Evolutionary conservation across 441 rosid genomes (phyloP), one percentile per base, ranked within the genome.

Genomic region (Theobroma grandiflorum): DNA sequence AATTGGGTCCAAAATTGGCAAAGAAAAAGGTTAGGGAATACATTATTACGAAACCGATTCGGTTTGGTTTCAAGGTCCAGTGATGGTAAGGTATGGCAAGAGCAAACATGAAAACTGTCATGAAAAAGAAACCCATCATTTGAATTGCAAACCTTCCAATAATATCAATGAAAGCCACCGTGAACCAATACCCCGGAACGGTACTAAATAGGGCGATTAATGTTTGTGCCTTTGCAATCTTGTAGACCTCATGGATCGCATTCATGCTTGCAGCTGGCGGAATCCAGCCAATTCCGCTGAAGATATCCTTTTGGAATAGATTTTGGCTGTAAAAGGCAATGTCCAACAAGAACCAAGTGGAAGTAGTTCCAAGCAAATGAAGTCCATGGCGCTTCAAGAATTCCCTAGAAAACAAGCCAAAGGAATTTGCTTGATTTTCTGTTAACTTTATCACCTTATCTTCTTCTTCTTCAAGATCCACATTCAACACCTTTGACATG

Each of bases 61-160:
- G 81, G 31, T 91, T 83, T 2, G 80, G 67, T 4, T 62, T 45
- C 22, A 72, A 33, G 10, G 81, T 79, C 90, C 92, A 90, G 74
- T 88, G 89, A 55, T 76, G 0, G 79, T 91, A 89, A 22, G 92
- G 92, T 10, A 91, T 74, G 0, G 94, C 92, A 33, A 91, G 65
- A 14, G 89, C 88, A 11, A 91, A 86, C 92, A 91, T 91, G 77
- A 91, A 91, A 0, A 89, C 87, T 2, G 92, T 84, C 94, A 91
- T 91, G 61, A 89, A 58, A 83, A 87, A 84, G 81, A 91, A 91
- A 42, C 92, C 92, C 86, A 87, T 83, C 40, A 89, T 37, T 31
- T 91, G 94, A 55, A 90, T 89, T 0, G 81, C 66, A 31, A 89
- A 88, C 43, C 91, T 83, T 37, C 94, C 91, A 4, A 89, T 75